phyloP scores from a whole-genome alignment of 2,329 filamentous ascomycete genomes.

The Paracoccidioides lutzii region DNA sequence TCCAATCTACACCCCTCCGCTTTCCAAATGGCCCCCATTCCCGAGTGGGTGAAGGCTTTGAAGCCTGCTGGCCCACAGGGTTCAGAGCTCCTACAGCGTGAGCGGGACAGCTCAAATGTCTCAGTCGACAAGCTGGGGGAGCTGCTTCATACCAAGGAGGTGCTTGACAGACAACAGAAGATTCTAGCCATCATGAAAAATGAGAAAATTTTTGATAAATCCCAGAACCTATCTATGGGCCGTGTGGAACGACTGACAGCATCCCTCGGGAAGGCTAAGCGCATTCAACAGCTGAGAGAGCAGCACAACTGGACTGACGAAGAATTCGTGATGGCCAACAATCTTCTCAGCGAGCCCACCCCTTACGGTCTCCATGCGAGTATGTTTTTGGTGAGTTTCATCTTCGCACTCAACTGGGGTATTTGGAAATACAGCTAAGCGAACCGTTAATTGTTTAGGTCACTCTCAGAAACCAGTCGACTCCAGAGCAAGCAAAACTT shows the following conservation, averaged over 20 bases:
- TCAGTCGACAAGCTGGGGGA: constrained; percentile 54
- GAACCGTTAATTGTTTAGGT: constrained; percentile 32
- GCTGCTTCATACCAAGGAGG: constrained; percentile 56
- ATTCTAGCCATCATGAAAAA: constrained; percentile 52
- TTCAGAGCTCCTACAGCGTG: constrained; percentile 53
- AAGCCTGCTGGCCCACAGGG: constrained; percentile 56
- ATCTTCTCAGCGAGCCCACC: constrained; percentile 59
- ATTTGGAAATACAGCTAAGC: not conserved
- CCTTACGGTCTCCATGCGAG: constrained; percentile 60
- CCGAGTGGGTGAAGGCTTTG: constrained; percentile 54
- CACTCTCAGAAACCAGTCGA: constrained; percentile 58
- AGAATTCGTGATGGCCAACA: constrained; percentile 52
- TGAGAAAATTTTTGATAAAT: constrained; percentile 65
- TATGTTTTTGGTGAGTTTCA: constrained; percentile 49
- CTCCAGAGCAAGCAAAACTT: constrained; percentile 57
- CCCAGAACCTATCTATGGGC: constrained; percentile 62
- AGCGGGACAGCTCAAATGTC: constrained; percentile 55
- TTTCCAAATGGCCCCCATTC: constrained; percentile 31
- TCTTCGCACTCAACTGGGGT: not conserved
- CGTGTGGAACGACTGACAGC: constrained; percentile 56
- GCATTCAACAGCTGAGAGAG: constrained; percentile 51
- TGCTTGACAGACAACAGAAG: constrained; percentile 46
- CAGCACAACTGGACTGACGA: constrained; percentile 55
- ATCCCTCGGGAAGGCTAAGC: constrained; percentile 58
- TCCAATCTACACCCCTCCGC: not conserved